Percentiles rank a stretch among this genome's conserved stretches.
phyloP scores from a whole-genome alignment of 345 rosid genomes.

The Dimocarpus longan region DNA sequence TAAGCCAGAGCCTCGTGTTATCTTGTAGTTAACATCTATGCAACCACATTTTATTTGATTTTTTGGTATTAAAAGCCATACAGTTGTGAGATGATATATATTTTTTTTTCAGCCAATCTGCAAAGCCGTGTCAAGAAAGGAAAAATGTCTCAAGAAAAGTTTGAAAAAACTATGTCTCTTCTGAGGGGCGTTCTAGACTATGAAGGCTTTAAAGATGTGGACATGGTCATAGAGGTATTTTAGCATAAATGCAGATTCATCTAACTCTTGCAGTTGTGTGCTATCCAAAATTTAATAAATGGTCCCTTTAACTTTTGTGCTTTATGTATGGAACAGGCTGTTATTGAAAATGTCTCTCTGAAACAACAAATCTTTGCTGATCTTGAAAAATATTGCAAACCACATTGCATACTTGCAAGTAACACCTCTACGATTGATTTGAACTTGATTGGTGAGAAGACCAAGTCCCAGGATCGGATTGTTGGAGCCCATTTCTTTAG shows the following conservation, averaged over 20 bases:
- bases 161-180: slow-evolving; percentile 75
- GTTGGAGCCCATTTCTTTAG: slow-evolving; percentile 98
- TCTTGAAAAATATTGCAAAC: slow-evolving; percentile 88
- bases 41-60: neutral
- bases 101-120: slow-evolving; percentile 65
- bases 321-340: slow-evolving; percentile 73
- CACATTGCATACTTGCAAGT: slow-evolving; percentile 86
- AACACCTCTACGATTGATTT: slow-evolving; percentile 96
- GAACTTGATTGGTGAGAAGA: slow-evolving; percentile 81
- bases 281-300: slow-evolving; percentile 16
- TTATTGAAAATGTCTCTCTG: slow-evolving; percentile 81
- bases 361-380: slow-evolving; percentile 96
- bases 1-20: slow-evolving; percentile 18
- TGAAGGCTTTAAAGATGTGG: slow-evolving; percentile 85
- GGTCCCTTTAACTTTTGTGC: slow-evolving; percentile 21
- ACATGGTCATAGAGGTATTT: slow-evolving; percentile 93
- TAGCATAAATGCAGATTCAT: slow-evolving; percentile 2
- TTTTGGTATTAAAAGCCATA: slow-evolving; percentile 8
- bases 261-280: neutral
- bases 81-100: slow-evolving; percentile 16
- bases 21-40: neutral
- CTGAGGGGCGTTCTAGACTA: slow-evolving; percentile 82
- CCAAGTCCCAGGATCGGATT: slow-evolving; percentile 79
- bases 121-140: slow-evolving; percentile 91
- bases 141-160: slow-evolving; percentile 73